phyloP scores from a whole-genome alignment of 2,329 filamentous ascomycete genomes.

The Talaromyces sp. region DNA sequence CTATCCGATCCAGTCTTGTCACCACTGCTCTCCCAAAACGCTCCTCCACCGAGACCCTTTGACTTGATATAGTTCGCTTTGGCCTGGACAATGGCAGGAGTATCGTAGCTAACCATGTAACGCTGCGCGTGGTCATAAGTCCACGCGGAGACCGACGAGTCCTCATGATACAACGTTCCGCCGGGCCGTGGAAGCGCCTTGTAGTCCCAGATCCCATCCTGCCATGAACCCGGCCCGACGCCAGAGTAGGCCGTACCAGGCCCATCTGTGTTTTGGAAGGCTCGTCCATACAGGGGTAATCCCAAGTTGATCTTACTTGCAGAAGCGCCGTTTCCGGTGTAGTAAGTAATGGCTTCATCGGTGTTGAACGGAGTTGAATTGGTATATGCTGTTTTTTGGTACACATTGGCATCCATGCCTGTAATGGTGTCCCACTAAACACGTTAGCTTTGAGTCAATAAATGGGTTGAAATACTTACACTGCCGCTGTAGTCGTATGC shows the following conservation, averaged over 20 bases:
- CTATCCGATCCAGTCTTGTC: conserved; percentile 65
- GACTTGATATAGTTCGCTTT: conserved; percentile 66
- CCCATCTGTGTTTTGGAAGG: conserved; percentile 75
- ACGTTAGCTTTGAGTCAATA: background rate
- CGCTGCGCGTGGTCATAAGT: conserved; percentile 61
- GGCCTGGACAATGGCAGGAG: conserved; percentile 49
- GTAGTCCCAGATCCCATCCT: conserved; percentile 80
- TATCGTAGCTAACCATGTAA: conserved; percentile 72
- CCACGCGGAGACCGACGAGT: conserved; percentile 59
- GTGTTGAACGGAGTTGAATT: conserved; percentile 74
- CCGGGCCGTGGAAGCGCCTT: conserved; percentile 73
- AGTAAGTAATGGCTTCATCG: conserved; percentile 65
- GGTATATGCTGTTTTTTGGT: conserved; percentile 55
- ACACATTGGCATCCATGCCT: conserved; percentile 62
- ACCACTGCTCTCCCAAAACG: conserved; percentile 93
- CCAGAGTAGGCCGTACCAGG: conserved; percentile 67
- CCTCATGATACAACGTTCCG: conserved; percentile 59
- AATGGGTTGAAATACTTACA: background rate
- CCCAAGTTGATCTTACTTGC: conserved; percentile 76
- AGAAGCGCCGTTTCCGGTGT: conserved; percentile 62
- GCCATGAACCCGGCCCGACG: conserved; percentile 62
- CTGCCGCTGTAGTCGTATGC: conserved; percentile 67
- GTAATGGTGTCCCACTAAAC: conserved; percentile 14
- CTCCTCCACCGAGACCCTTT: conserved; percentile 73
- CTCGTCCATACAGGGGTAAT: conserved; percentile 87